Percentiles rank a stretch among this genome's conserved stretches.
These are phyloP conservation scores for Sclerotinia borealis DNA, from an alignment of 2,329 filamentous ascomycete species.

Conservation along the genomic window DNA sequence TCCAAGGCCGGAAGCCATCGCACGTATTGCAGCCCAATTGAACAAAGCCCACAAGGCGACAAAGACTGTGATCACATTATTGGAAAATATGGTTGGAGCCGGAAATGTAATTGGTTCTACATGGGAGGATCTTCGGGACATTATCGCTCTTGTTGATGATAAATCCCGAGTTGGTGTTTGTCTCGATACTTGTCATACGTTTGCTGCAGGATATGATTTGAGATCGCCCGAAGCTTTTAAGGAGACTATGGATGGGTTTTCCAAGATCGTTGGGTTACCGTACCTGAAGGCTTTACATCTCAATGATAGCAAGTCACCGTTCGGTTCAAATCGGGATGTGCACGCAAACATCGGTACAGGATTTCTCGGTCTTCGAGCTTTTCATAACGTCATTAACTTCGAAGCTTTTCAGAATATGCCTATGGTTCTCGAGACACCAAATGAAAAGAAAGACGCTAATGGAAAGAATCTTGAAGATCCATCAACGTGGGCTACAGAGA, in stretches of 20 bases:
- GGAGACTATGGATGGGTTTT: constrained; percentile 68
- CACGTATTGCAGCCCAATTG: constrained; percentile 72
- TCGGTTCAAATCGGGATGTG: constrained; percentile 74
- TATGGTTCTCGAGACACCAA: constrained; percentile 95
- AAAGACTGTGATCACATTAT: constrained; percentile 67
- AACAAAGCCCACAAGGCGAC: constrained; percentile 78
- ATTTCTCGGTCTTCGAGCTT: constrained; percentile 82
- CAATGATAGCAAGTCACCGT: constrained; percentile 92
- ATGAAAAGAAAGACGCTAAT: constrained; percentile 61
- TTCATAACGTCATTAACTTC: constrained; percentile 87
- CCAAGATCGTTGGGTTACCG: constrained; percentile 65
- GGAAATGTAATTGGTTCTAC: constrained; percentile 82
- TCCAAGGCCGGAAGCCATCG: constrained; percentile 62
- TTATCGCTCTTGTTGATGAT: constrained; percentile 73
- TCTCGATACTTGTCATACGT: constrained; percentile 94
- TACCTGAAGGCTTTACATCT: constrained; percentile 85
- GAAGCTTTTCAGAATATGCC: constrained; percentile 69
- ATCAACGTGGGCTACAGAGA: constrained; percentile 83
- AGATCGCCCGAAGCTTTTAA: constrained; percentile 68
- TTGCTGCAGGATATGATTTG: constrained; percentile 89
- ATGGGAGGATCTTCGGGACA: constrained; percentile 80
- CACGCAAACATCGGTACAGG: constrained; percentile 97
- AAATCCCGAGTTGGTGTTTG: constrained; percentile 86
- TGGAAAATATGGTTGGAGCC: constrained; percentile 93
- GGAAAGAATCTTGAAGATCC: constrained; percentile 71